Base-by-base conservation (phyloP, 148 eudicot species). In the Nyssa sinensis region DNA sequence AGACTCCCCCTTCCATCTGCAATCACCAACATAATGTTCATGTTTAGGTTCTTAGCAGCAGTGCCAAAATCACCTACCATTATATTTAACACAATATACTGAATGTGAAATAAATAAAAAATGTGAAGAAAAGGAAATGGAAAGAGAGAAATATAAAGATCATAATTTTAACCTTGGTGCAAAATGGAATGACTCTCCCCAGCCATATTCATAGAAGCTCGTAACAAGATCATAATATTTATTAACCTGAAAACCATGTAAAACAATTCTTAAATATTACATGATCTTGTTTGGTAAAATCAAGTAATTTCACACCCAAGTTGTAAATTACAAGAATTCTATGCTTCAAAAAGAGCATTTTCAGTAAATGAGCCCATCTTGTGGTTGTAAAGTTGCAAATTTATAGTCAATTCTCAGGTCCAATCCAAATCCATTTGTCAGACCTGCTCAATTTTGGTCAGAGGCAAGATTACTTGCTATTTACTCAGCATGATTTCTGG, bases 131-230 rank as follows among this genome's bases (percentile, higher is more conserved):
- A 14, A 66, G 34, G 29, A 58, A 30, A 31, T 24, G 61, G 35
- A 33, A 58, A 92, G 17, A 44, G 19, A 11, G 51, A 1, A 44
- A 1, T 3, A 44, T 44, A 44, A 44, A 44, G 16, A 1, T 12
- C 16, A 44, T 44, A 3, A 44, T 19, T 44, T 19, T 44, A 14
- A 44, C 97, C 99, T 92, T 75, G 86, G 89, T 23, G 99, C 97
- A 86, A 95, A 95, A 77, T 95, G 99, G 81, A 95, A 95, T 41
- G 99, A 92, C 76, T 95, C 99, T 81, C 99, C 99, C 99, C 99
- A 95, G 69, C 97, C 99, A 86, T 87, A 92, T 81, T 95, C 99
- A 60, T 95, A 95, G 86, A 95, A 95, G 81, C 99, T 95, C 23
- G 99, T 95, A 25, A 86, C 97, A 59, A 92, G 88, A 81, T 95